phyloP scores from a whole-genome alignment of 768 basidiomycete species.

The Lepiota subincarnata region DNA sequence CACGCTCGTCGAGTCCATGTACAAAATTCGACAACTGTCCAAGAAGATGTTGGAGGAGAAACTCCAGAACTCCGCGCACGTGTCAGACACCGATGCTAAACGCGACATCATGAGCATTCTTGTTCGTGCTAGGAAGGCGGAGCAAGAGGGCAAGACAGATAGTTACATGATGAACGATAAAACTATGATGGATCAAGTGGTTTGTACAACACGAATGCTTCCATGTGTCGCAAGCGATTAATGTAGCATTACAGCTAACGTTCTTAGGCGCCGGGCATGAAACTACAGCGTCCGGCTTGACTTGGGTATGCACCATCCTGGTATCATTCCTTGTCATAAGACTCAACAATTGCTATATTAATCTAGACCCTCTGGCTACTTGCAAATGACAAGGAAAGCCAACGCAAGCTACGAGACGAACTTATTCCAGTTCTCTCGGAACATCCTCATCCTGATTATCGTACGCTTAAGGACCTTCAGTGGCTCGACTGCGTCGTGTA shows the following conservation, averaged over 20 bases:
- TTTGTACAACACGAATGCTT: constrained; percentile 7
- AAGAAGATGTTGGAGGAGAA: constrained; percentile 29
- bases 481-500: constrained; percentile 41
- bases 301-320: constrained; percentile 35
- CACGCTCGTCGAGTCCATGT: constrained; percentile 27
- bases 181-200: constrained; percentile 39
- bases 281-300: constrained; percentile 43
- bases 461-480: constrained; percentile 33
- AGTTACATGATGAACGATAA: constrained; percentile 31
- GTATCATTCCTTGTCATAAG: not conserved
- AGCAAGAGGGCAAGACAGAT: constrained; percentile 19
- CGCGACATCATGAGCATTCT: constrained; percentile 38
- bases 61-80: constrained; percentile 22
- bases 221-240: not conserved
- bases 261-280: constrained; percentile 45
- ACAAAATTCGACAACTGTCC: constrained; percentile 31
- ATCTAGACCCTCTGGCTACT: constrained; percentile 49
- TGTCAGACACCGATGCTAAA: constrained; percentile 27
- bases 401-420: constrained; percentile 51
- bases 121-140: constrained; percentile 30
- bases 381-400: constrained; percentile 44
- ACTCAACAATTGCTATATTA: constrained; percentile 7
- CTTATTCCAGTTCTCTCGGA: constrained; percentile 33
- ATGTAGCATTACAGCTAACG: constrained; percentile 29
- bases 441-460: constrained; percentile 32